Percentiles rank a stretch among this genome's conserved stretches.
These are phyloP conservation scores for Astraeus odoratus DNA, from an alignment of 768 basidiomycete species.

Conservation along the genomic window DNA sequence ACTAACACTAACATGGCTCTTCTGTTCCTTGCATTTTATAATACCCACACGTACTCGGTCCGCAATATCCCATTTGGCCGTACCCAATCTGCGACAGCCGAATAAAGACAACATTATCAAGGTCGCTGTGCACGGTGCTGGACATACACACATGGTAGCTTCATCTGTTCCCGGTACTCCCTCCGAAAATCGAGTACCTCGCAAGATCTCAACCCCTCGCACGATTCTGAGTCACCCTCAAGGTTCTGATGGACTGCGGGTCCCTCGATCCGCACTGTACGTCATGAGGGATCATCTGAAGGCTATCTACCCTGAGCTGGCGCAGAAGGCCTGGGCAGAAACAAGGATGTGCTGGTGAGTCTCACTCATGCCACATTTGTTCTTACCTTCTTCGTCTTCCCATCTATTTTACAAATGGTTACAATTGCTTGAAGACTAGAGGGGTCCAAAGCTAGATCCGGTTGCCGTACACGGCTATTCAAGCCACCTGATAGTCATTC, in stretches of 20 bases:
- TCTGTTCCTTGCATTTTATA: too few relatives aligned
- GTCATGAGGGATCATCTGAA: slow-evolving; percentile 46
- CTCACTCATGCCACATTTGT: neutral
- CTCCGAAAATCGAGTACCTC: slow-evolving; percentile 1
- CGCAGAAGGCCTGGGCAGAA: slow-evolving; percentile 56
- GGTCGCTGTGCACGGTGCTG: slow-evolving; percentile 67
- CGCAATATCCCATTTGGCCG: neutral
- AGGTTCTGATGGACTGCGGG: slow-evolving; percentile 44
- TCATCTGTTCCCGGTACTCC: slow-evolving; percentile 6
- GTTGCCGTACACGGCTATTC: too few relatives aligned
- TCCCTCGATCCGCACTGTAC: slow-evolving; percentile 53
- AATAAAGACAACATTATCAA: slow-evolving; percentile 68
- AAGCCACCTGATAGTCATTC: too few relatives aligned
- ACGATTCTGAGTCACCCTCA: slow-evolving; percentile 59
- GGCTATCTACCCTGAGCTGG: slow-evolving; percentile 70
- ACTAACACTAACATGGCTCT: too few relatives aligned
- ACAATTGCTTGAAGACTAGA: neutral
- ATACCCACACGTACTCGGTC: too few relatives aligned
- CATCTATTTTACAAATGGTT: neutral
- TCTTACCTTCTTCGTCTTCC: neutral
- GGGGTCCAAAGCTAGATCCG: neutral
- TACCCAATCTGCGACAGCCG: slow-evolving; percentile 38
- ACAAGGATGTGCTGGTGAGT: slow-evolving; percentile 87
- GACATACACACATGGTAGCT: slow-evolving; percentile 45
- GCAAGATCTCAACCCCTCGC: slow-evolving; percentile 64